A percentile compares a stretch with the other conserved stretches of the same genome.
Evolutionary conservation across 495 filamentous ascomycete species (phyloP).

Genomic region (Massariosphaeria phaeospora): DNA sequence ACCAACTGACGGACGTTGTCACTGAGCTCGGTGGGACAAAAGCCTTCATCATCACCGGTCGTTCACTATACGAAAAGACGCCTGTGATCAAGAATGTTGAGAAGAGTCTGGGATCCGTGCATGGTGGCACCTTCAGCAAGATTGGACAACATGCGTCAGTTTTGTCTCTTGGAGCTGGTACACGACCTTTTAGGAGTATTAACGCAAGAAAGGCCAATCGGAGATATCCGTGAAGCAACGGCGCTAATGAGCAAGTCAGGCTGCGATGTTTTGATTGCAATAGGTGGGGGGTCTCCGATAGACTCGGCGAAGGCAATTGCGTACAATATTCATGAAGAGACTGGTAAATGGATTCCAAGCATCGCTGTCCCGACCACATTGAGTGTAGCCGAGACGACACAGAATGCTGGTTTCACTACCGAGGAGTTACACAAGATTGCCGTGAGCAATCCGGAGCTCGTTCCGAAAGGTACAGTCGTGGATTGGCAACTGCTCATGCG

Average conservation of each 20-base stretch:
- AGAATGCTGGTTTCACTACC: slow-evolving; percentile 33
- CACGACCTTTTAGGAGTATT: not conserved
- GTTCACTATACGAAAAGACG: slow-evolving; percentile 33
- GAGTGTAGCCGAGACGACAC: slow-evolving; percentile 34
- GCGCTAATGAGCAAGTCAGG: slow-evolving; percentile 26
- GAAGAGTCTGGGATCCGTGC: slow-evolving; percentile 21
- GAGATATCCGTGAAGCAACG: slow-evolving; percentile 29
- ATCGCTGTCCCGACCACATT: slow-evolving; percentile 35
- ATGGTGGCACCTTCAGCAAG: slow-evolving; percentile 34
- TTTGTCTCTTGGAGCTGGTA: not conserved
- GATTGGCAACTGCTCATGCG: not conserved
- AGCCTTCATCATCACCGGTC: slow-evolving; percentile 36
- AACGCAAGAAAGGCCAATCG: slow-evolving; percentile 20
- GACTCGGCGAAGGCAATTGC: slow-evolving; percentile 34
- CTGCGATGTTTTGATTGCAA: slow-evolving; percentile 31
- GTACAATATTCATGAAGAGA: slow-evolving; percentile 29
- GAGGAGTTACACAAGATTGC: slow-evolving; percentile 29
- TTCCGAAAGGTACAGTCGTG: slow-evolving; percentile 17
- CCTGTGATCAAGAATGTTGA: slow-evolving; percentile 33
- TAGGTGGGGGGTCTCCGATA: slow-evolving; percentile 34
- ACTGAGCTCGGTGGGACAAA: slow-evolving; percentile 29
- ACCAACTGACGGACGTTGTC: slow-evolving; percentile 22
- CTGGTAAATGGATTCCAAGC: slow-evolving; percentile 30
- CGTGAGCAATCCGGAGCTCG: slow-evolving; percentile 31
- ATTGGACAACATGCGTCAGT: slow-evolving; percentile 35